Base-by-base conservation (phyloP, 768 basidiomycete species). In the Pholiota conissans region DNA sequence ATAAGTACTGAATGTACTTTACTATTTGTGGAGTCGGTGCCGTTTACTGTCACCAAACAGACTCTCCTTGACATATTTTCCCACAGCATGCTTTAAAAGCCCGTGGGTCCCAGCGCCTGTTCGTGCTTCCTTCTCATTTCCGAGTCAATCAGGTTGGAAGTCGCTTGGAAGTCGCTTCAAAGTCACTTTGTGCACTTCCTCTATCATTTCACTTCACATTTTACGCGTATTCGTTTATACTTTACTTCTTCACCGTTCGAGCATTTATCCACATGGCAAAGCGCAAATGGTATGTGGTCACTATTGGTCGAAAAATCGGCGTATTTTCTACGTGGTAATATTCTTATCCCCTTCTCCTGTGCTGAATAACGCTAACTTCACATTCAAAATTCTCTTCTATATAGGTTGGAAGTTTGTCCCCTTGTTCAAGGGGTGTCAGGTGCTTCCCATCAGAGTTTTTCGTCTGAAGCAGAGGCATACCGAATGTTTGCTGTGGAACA, bases 381-480 rank as follows among this genome's bases (percentile, higher is more conserved):
- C 13, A 6, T 6, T 6, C 30, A 49, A 16, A 7, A 8, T 27
- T 48, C 37, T 40, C 8, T 32, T 51, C 49, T 16, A 18, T 24
- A 32, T 50, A 85, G 84, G 84, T 64, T 76, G 9, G 76, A 82
- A 63, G 76, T 73, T 16, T 72, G 68, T 0, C 74, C 77, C 7
- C 71, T 79, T 52, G 77, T 81, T 10, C 75, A 63, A 52, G 71
- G 76, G 3, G 73, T 84, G 9, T 69, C 77, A 8, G 76, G 74
- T 30, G 67, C 79, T 2, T 59, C 78, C 5, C 65, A 74, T 61
- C 74, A 84, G 57, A 70, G 79, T 45, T 84, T 80, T 61, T 8
- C 57, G 2, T 71, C 77, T 3, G 62, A 76, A 59, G 76, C 71
- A 27, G 76, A 83, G 58, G 84, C 84, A 0, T 32, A 42, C 20